phyloP scores from a whole-genome alignment of 2,329 filamentous ascomycete species.

The Pseudogymnoascus verrucosus region DNA sequence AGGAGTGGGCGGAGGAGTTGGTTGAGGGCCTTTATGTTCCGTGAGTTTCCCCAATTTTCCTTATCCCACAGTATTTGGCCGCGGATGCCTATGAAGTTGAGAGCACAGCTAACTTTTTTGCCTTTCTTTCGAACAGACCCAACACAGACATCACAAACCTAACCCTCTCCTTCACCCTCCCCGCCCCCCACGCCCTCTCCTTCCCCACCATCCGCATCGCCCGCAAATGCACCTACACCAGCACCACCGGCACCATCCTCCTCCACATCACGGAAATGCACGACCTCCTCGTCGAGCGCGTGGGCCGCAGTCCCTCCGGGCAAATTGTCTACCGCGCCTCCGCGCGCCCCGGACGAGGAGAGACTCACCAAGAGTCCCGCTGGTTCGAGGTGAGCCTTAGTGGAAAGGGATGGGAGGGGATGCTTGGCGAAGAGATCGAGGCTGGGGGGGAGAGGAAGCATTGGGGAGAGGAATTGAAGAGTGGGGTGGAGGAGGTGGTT shows the following conservation, averaged over 20 bases:
- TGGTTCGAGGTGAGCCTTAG: constrained; percentile 21
- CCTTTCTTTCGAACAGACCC: constrained; percentile 6
- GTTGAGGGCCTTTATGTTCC: constrained; percentile 21
- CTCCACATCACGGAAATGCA: constrained; percentile 2
- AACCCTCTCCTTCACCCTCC: not conserved
- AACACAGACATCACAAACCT: not conserved
- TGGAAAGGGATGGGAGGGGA: constrained; percentile 11
- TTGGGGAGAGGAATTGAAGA: constrained; percentile 12
- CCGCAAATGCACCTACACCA: constrained; percentile 1
- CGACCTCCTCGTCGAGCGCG: not conserved
- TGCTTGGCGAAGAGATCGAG: constrained; percentile 15
- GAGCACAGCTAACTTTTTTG: constrained; percentile 10
- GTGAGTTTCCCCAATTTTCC: constrained; percentile 17
- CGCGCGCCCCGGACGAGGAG: not conserved
- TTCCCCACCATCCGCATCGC: constrained; percentile 5
- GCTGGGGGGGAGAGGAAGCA: constrained; percentile 19
- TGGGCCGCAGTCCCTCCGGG: not conserved
- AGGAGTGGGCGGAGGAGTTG: constrained; percentile 15
- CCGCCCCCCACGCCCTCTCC: not conserved
- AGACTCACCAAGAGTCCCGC: not conserved
- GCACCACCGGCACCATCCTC: not conserved
- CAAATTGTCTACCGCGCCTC: not conserved
- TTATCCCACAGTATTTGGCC: not conserved
- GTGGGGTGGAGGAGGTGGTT: constrained; percentile 11
- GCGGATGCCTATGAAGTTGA: not conserved